Percentiles rank a stretch among this genome's conserved stretches.
phyloP scores from a whole-genome alignment of 306 rosid species.

The Abrus pulchellus region DNA sequence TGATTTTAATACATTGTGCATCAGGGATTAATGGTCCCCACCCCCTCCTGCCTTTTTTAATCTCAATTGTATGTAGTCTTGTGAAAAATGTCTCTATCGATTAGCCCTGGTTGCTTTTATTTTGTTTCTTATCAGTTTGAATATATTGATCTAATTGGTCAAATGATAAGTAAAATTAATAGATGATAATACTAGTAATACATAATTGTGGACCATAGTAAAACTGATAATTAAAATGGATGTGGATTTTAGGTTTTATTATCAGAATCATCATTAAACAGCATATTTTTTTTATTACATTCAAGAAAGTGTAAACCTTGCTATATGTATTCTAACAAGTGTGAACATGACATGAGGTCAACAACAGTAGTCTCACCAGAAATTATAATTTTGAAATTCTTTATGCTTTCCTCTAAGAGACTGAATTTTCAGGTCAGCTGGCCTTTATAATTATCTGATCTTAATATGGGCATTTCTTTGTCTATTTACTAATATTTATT shows the following conservation, averaged over 20 bases:
- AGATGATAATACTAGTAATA: conserved; percentile 15
- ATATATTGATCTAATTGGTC: neutral
- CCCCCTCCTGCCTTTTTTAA: neutral
- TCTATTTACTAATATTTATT: conserved; percentile 10
- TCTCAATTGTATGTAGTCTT: neutral
- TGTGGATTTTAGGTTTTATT: neutral
- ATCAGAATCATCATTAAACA: neutral
- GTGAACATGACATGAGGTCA: conserved; percentile 8
- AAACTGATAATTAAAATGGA: neutral
- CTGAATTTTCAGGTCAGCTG: neutral
- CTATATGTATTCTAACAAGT: neutral
- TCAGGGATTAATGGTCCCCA: neutral
- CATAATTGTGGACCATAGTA: neutral
- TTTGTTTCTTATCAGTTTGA: neutral
- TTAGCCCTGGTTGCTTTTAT: neutral
- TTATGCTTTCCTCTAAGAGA: neutral
- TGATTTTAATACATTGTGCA: neutral
- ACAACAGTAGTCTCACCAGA: neutral
- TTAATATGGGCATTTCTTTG: neutral
- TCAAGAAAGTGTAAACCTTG: neutral
- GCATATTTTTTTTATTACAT: neutral
- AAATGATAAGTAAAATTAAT: neutral
- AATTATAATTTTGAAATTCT: neutral
- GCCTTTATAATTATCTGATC: neutral
- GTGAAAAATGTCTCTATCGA: neutral